Evolutionary conservation across 306 rosid genomes (phyloP), one percentile per base, ranked within the genome.

Genomic region (Styphnolobium japonicum): DNA sequence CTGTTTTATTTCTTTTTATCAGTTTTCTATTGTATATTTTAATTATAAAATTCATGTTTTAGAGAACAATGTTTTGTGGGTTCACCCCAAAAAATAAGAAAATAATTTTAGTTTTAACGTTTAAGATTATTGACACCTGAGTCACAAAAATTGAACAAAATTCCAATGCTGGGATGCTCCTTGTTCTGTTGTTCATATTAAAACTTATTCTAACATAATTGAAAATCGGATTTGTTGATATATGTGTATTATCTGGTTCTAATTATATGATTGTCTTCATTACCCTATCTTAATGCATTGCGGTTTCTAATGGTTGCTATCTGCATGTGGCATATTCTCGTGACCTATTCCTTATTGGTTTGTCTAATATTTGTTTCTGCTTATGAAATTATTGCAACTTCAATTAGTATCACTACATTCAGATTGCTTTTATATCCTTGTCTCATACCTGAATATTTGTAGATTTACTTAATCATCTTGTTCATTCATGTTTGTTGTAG

Each of bases 401-500:
- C n/a, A n/a, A n/a, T n/a, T n/a, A n/a, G n/a, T n/a, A n/a, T n/a
- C n/a, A n/a, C 4, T 33, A 1, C 15, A 4, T 29, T 52, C 19
- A 10, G 6, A 29, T 71, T 56, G 8, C 45, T 29, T 51, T 46
- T 3, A 14, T 33, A 33, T 4, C 14, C 15, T 8, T 68, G 5
- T 46, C 0, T 55, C 39, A 25, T 18, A 31, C 67, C 48, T 10
- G 33, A 55, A 15, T 39, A 16, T 45, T 56, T 79, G 9, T 56
- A 12, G 11, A 45, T 65, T 39, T 66, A n/a, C 23, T 29, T 73
- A 29, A 64, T 10, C 21, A 31, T 31, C n/a, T 52, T 33, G 7
- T 18, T 5, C 31, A 10, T 66, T 19, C 8, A 12, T 78, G 12
- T 27, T 51, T 60, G 21, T 71, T 56, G 72, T 37, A 93, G 98